Percentiles rank a stretch among this genome's conserved stretches.
Conservation (phyloP, 768 basidiomycete genomes). For the Kwoniella newhampshirensis region DNA sequence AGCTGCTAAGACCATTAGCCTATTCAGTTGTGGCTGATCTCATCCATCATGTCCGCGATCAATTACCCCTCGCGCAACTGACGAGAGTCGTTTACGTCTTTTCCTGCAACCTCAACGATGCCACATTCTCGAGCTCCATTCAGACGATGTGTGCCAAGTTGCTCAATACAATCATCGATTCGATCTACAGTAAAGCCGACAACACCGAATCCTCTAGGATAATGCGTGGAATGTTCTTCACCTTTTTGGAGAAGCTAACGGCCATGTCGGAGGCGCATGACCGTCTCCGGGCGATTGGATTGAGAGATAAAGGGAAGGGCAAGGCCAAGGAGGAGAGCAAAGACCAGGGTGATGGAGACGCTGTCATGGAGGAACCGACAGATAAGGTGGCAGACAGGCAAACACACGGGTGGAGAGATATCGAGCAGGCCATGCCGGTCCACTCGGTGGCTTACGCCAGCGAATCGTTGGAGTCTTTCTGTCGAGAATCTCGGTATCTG, state of each 20-base stretch:
- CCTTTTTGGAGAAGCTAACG: constrained; percentile 78
- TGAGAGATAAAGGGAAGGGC: constrained; percentile 44
- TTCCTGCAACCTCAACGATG: constrained; percentile 84
- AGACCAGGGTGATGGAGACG: constrained; percentile 24
- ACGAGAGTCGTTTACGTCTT: constrained; percentile 77
- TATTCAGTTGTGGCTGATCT: constrained; percentile 90
- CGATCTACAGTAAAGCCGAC: constrained; percentile 73
- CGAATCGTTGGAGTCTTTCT: constrained; percentile 74
- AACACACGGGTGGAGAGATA: constrained; percentile 62
- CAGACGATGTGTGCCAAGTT: constrained; percentile 91
- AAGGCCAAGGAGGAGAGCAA: constrained; percentile 37
- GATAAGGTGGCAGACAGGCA: constrained; percentile 25
- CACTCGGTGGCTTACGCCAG: constrained; percentile 71
- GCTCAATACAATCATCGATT: constrained; percentile 83
- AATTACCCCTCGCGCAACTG: constrained; percentile 74
- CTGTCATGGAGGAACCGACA: constrained; percentile 27
- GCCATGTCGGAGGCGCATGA: constrained; percentile 61
- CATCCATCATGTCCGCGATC: constrained; percentile 82
- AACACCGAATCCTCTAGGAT: constrained; percentile 67
- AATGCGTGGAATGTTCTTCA: constrained; percentile 75
- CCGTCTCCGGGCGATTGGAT: constrained; percentile 37
- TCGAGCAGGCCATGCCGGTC: constrained; percentile 84
- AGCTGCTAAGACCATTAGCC: constrained; percentile 77
- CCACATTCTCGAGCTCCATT: constrained; percentile 71
- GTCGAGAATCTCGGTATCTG: constrained; percentile 78